Conservation (phyloP, 768 basidiomycete genomes). For the Amanita subjunquillea region DNA sequence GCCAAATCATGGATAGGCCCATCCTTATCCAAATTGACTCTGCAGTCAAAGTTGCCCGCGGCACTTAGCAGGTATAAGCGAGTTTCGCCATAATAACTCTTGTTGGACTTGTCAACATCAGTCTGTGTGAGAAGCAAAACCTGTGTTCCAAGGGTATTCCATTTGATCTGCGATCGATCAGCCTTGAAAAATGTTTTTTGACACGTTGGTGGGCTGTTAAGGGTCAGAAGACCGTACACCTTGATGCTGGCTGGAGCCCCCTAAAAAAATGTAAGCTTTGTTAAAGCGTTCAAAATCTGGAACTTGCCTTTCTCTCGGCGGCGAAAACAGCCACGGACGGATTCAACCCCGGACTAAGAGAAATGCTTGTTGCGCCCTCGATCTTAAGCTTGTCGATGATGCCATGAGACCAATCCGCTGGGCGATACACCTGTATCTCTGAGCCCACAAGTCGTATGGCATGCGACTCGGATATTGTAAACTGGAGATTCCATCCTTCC, state of each 20-base stretch:
- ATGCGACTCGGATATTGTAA: slow-evolving; percentile 82
- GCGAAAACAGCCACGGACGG: slow-evolving; percentile 88
- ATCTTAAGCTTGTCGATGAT: slow-evolving; percentile 74
- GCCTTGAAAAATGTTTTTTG: slow-evolving; percentile 96
- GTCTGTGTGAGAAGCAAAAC: slow-evolving; percentile 89
- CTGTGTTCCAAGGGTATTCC: slow-evolving; percentile 91
- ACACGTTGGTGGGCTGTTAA: slow-evolving; percentile 56
- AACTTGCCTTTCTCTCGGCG: slow-evolving; percentile 79
- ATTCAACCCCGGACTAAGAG: slow-evolving; percentile 77
- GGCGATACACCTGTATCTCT: slow-evolving; percentile 79
- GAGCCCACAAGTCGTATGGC: slow-evolving; percentile 71
- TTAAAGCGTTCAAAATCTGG: neutral
- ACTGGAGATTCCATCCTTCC: slow-evolving; percentile 88
- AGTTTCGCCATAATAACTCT: slow-evolving; percentile 97
- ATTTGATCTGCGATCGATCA: slow-evolving; percentile 87
- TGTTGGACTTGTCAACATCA: slow-evolving; percentile 94
- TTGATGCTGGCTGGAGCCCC: slow-evolving; percentile 84
- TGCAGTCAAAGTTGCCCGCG: slow-evolving; percentile 88
- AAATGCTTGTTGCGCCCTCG: slow-evolving; percentile 71
- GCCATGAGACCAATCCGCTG: slow-evolving; percentile 71
- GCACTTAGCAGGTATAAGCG: slow-evolving; percentile 88
- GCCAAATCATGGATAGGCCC: slow-evolving; percentile 94
- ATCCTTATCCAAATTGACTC: slow-evolving; percentile 86
- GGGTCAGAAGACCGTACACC: slow-evolving; percentile 64
- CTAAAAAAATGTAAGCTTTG: slow-evolving; percentile 13